Conservation (phyloP, 2,329 filamentous ascomycete genomes). For the Massarina eburnea region DNA sequence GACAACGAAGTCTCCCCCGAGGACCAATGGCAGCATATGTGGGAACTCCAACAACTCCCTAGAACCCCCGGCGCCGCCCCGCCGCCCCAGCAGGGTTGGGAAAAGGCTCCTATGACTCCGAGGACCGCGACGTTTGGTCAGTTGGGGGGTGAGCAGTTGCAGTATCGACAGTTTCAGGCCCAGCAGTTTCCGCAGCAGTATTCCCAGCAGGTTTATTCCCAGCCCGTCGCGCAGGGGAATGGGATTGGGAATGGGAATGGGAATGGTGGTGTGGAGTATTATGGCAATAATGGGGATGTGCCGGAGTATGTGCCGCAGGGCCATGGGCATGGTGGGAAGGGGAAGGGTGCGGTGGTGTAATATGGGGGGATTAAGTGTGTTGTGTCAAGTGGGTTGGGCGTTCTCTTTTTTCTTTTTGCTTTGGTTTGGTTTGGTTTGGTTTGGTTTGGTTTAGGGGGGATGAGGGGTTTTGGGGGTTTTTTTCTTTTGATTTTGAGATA, state of each 20-base stretch:
- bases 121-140: slow-evolving; percentile 36
- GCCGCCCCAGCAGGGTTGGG: slow-evolving; percentile 17
- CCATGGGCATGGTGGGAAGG: slow-evolving; percentile 21
- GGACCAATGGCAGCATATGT: slow-evolving; percentile 46
- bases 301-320: slow-evolving; percentile 25
- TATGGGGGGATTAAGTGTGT: background rate
- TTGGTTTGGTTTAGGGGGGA: too few relatives aligned
- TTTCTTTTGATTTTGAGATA: background rate
- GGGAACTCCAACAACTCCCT: slow-evolving; percentile 44
- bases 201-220: slow-evolving; percentile 6
- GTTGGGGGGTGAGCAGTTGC: slow-evolving; percentile 19
- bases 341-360: slow-evolving; percentile 18
- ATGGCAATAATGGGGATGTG: slow-evolving; percentile 11
- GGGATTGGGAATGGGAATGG: slow-evolving; percentile 5
- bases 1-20: slow-evolving; percentile 39
- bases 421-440: too few relatives aligned
- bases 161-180: too few relatives aligned
- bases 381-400: background rate
- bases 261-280: slow-evolving; percentile 8
- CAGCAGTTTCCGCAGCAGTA: slow-evolving; percentile 4
- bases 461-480: background rate
- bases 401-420: too few relatives aligned
- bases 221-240: slow-evolving; percentile 6
- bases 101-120: slow-evolving; percentile 35
- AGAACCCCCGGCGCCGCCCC: slow-evolving; percentile 34